Base-by-base conservation (phyloP, 129 eudicot species). In the Centrapalus pauciflorus region DNA sequence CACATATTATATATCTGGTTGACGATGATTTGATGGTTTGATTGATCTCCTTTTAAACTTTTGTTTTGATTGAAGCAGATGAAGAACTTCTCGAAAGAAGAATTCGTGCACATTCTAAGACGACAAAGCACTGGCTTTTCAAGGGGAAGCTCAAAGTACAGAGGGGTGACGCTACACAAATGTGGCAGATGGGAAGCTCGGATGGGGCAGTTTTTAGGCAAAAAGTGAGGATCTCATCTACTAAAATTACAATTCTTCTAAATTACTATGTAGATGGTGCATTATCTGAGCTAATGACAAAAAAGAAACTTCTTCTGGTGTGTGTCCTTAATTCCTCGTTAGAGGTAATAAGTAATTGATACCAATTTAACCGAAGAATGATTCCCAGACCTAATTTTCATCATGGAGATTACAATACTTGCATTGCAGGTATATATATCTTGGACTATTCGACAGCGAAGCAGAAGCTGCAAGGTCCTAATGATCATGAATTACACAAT, bases 141-240 rank as follows among this genome's bases (percentile, higher is more conserved):
- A 12, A 78, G 93, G 41, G 96, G 96, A 28, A 85, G 83, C 69
- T 85, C 96, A 1, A 88, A 85, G 43, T 88, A 85, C 61, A 77
- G 93, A 78, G 96, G 96, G 27, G 96, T 88, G n/a, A 85, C 96
- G 0, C 60, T 88, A 32, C 96, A 85, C 64, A 89, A 89, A 73
- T 89, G 94, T 73, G 96, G 96, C 66, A 72, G 85, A 83, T 89
- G 96, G 96, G 96, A 89, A 76, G 96, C 96, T 61, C 81, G 96
- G 43, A 89, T 83, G 94, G 96, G 96, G 32, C 96, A 89, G 67
- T 82, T 89, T 10, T 77, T 83, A 34, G 94, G 96, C 71, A 89
- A 89, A 77, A 89, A 89, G 96, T 89, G 56, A 85, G 89, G 41
- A 50, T 55, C n/a, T n/a, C n/a, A n/a, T n/a, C 74, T 69, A 6